phyloP scores from a whole-genome alignment of 2,329 filamentous ascomycete species.

The Cryphonectria naterciae region DNA sequence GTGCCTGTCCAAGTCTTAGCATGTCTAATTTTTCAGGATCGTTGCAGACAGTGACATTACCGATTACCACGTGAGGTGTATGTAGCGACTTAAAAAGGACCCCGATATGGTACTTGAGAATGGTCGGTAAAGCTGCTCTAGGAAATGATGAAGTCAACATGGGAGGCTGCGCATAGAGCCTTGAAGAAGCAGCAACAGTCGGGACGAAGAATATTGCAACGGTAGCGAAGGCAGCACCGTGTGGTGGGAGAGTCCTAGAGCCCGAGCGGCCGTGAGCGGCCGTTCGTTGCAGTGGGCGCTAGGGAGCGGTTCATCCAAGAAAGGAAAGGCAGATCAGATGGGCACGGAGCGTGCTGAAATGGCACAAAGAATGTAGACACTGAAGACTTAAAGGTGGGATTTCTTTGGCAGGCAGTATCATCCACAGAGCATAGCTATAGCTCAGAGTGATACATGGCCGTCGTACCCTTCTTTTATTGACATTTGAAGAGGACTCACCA shows the following conservation, averaged over 20 bases:
- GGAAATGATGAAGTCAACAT: neutral
- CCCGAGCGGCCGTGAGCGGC: neutral
- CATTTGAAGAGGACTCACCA: neutral
- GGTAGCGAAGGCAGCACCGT: neutral
- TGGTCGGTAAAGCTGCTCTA: neutral
- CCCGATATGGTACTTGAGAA: neutral
- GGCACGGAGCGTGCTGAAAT: neutral
- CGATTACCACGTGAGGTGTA: neutral
- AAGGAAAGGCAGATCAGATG: neutral
- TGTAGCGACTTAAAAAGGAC: neutral
- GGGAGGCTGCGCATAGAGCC: neutral
- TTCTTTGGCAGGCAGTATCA: constrained; percentile 6
- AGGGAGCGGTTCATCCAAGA: neutral
- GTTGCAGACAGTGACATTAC: neutral
- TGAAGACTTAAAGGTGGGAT: neutral
- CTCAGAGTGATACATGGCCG: constrained; percentile 10
- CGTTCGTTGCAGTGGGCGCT: neutral
- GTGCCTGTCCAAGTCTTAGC: neutral
- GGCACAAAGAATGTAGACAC: neutral
- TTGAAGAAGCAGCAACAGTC: neutral
- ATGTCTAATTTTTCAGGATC: neutral
- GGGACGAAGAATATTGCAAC: neutral
- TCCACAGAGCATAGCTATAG: constrained; percentile 12
- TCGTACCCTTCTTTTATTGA: neutral
- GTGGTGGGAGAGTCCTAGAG: neutral